Conservation (phyloP, 2,329 filamentous ascomycete species). For the Cladophialophora chaetospira region DNA sequence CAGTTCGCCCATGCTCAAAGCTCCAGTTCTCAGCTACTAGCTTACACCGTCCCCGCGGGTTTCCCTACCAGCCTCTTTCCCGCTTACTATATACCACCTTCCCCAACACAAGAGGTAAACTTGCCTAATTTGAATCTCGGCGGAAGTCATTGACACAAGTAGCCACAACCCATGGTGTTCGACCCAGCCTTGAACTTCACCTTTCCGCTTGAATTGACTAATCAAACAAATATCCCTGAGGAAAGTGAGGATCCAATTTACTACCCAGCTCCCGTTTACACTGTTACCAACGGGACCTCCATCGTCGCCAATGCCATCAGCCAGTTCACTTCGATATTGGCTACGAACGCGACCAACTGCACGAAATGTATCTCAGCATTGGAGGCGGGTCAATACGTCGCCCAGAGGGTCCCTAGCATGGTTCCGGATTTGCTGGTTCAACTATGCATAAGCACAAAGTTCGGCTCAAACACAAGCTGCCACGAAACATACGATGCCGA, state of each 20-base stretch:
- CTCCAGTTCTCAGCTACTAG: constrained; percentile 10
- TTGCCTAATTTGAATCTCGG: not conserved
- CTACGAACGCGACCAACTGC: constrained; percentile 48
- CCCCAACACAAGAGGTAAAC: constrained; percentile 28
- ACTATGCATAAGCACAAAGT: constrained; percentile 53
- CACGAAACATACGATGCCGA: constrained; percentile 49
- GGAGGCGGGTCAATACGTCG: constrained; percentile 53
- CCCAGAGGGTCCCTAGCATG: constrained; percentile 51
- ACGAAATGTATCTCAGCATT: constrained; percentile 57
- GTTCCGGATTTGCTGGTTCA: constrained; percentile 55
- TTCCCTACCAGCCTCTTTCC: constrained; percentile 31
- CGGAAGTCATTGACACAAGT: not conserved
- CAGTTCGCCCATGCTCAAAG: constrained; percentile 16
- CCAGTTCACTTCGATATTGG: constrained; percentile 51
- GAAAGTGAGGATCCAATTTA: constrained; percentile 53
- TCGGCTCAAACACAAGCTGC: constrained; percentile 53
- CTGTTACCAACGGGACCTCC: constrained; percentile 41
- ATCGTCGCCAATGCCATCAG: constrained; percentile 40
- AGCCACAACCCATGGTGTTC: constrained; percentile 57
- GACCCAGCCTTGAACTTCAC: constrained; percentile 59
- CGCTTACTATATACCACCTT: constrained; percentile 31
- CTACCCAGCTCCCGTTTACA: constrained; percentile 52
- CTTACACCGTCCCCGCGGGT: constrained; percentile 30
- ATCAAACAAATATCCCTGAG: constrained; percentile 55
- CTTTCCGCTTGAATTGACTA: constrained; percentile 57